Evolutionary conservation across 2,329 filamentous ascomycete species (phyloP), one percentile per base, ranked within the genome.

Genomic region (Fusarium pseudocircinatum): DNA sequence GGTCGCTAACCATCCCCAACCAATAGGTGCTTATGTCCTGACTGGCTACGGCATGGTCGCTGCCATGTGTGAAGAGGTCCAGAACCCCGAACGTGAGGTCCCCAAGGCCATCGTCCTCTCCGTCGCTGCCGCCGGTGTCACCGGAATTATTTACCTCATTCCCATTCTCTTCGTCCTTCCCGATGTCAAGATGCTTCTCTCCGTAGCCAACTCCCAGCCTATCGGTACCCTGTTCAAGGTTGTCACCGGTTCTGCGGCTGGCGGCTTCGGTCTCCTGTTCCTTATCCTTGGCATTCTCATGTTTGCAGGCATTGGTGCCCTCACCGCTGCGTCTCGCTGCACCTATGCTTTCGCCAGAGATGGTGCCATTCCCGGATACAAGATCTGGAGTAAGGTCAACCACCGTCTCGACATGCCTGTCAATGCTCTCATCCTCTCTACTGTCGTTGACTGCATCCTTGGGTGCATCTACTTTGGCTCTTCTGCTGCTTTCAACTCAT

Each of bases 401-500:
- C 85, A 85, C 68, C 85, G 83, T 6, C 87, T 94, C 57, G 90
- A 92, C 64, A 90, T 95, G 61, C 93, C 94, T 0, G 83, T 96
- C 4, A 90, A 87, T 85, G 92, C 91, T 2, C 85, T 95, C 12
- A 83, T 90, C 7, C 85, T 95, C 5, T 94, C 92, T 0, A 91
- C 92, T 0, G 78, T 86, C 0, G 89, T 95, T 47, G 90, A 93
- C 80, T 92, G 90, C 74, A 83, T 95, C 16, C 86, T 95, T 1
- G 93, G 93, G 1, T 86, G 93, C 73, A 94, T 95, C 81, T 95
- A 94, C 83, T 94, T 95, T 72, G 93, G 93, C 15, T 93, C 91
- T 3, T 88, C 89, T 1, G 92, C 92, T 0, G 93, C 93, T 0
- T 95, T 95, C 84, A 93, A 92, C 84, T 91, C 90, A 15, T 95